phyloP scores from a whole-genome alignment of 176 grass and related monocot genomes.

The Guadua angustifolia region DNA sequence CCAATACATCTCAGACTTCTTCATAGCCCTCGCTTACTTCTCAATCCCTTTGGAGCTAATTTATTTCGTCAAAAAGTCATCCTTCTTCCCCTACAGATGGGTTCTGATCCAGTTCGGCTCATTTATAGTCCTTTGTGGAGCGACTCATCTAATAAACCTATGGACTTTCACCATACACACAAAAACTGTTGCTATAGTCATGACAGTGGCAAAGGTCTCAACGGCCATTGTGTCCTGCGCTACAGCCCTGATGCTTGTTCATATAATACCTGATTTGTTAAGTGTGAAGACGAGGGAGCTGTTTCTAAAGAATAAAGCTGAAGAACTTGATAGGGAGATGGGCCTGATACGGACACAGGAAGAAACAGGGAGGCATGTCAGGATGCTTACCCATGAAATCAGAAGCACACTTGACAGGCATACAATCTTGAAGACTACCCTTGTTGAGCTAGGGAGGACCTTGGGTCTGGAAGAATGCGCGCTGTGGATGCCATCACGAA shows the following conservation, averaged over 20 bases:
- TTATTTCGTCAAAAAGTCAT: conserved; percentile 82
- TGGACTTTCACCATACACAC: conserved; percentile 66
- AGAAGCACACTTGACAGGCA: conserved; percentile 78
- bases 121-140: conserved; percentile 84
- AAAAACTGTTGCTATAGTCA: conserved; percentile 51
- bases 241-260: conserved; percentile 78
- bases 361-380: conserved; percentile 66
- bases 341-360: conserved; percentile 71
- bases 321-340: conserved; percentile 77
- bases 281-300: conserved; percentile 73
- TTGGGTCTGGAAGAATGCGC: conserved; percentile 70
- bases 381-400: conserved; percentile 83
- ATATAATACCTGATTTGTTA: conserved; percentile 73
- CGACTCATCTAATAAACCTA: conserved; percentile 74
- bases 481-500: conserved; percentile 75
- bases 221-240: conserved; percentile 72
- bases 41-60: conserved; percentile 81
- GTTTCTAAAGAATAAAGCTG: conserved; percentile 73
- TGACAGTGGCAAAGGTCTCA: conserved; percentile 64
- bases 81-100: conserved; percentile 63
- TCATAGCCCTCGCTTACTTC: conserved; percentile 85
- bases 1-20: conserved; percentile 80
- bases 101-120: conserved; percentile 76
- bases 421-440: conserved; percentile 73
- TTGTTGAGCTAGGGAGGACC: conserved; percentile 72